Evolutionary conservation across 345 rosid species (phyloP).

Genomic region (Draba incana): DNA sequence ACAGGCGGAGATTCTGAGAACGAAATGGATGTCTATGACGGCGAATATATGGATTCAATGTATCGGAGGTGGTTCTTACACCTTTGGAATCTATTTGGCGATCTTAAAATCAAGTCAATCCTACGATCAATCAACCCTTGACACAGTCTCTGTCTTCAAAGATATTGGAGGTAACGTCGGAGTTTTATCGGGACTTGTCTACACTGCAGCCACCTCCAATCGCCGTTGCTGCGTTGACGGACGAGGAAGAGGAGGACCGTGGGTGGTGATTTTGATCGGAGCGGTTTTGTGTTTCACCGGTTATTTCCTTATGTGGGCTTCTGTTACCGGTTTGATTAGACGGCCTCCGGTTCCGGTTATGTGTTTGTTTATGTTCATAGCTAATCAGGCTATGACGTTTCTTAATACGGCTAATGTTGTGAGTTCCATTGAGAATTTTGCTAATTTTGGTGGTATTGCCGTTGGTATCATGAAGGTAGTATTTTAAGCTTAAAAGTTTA

Average conservation of each 20-base stretch:
- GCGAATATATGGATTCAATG: slow-evolving; percentile 85
- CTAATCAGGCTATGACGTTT: slow-evolving; percentile 49
- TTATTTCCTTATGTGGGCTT: slow-evolving; percentile 68
- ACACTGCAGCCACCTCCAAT: slow-evolving; percentile 42
- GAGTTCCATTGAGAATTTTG: slow-evolving; percentile 48
- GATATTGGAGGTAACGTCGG: slow-evolving; percentile 71
- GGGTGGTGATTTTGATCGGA: slow-evolving; percentile 64
- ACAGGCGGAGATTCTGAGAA: slow-evolving; percentile 27
- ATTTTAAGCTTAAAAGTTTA: neutral
- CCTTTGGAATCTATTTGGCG: slow-evolving; percentile 71
- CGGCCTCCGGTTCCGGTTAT: slow-evolving; percentile 51
- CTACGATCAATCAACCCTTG: slow-evolving; percentile 76
- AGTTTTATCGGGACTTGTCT: slow-evolving; percentile 63
- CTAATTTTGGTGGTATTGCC: slow-evolving; percentile 50
- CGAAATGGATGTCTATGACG: slow-evolving; percentile 62
- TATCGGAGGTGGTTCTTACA: slow-evolving; percentile 64
- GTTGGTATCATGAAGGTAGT: slow-evolving; percentile 60
- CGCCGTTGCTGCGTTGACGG: neutral
- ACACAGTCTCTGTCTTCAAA: slow-evolving; percentile 71
- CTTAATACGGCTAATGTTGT: slow-evolving; percentile 58
- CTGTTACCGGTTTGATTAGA: slow-evolving; percentile 55
- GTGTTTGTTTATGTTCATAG: slow-evolving; percentile 53
- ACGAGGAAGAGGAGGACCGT: slow-evolving; percentile 49
- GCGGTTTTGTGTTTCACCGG: slow-evolving; percentile 63
- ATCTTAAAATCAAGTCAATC: slow-evolving; percentile 62